phyloP scores from a whole-genome alignment of 306 rosid species.

The Adenanthera pavonina region DNA sequence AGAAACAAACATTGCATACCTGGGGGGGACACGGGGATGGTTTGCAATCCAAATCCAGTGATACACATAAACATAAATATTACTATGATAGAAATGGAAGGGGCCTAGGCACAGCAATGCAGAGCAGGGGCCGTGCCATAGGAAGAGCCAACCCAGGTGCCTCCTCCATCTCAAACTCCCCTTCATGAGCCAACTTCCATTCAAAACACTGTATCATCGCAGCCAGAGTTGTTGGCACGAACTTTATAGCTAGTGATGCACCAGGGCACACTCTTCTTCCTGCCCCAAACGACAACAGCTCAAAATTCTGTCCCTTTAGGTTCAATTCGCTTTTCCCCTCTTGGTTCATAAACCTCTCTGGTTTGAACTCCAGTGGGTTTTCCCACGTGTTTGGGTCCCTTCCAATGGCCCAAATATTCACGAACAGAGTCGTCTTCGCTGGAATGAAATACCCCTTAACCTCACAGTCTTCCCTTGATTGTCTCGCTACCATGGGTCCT shows the following conservation, averaged over 20 bases:
- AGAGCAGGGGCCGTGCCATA: background rate
- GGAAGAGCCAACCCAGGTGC: constrained; percentile 10
- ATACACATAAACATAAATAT: no score
- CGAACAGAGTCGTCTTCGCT: constrained; percentile 46
- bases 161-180: constrained; percentile 9
- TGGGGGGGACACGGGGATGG: no score
- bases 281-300: constrained; percentile 8
- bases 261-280: constrained; percentile 14
- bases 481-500: constrained; percentile 56
- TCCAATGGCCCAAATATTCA: constrained; percentile 62
- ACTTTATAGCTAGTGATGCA: background rate
- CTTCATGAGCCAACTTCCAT: background rate
- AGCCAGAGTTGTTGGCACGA: constrained; percentile 10
- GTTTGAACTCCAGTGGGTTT: constrained; percentile 6
- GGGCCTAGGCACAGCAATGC: background rate
- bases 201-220: constrained; percentile 21
- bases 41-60: no score
- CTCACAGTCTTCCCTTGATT: constrained; percentile 44
- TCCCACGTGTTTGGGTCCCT: constrained; percentile 61
- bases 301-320: background rate
- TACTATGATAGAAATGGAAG: background rate
- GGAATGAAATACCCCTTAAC: constrained; percentile 55
- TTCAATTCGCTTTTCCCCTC: constrained; percentile 7
- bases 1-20: no score
- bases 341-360: constrained; percentile 15